These are phyloP conservation scores for Yueomyces sinensis DNA, from an alignment of 805 yeast species.

Conservation along the genomic window DNA sequence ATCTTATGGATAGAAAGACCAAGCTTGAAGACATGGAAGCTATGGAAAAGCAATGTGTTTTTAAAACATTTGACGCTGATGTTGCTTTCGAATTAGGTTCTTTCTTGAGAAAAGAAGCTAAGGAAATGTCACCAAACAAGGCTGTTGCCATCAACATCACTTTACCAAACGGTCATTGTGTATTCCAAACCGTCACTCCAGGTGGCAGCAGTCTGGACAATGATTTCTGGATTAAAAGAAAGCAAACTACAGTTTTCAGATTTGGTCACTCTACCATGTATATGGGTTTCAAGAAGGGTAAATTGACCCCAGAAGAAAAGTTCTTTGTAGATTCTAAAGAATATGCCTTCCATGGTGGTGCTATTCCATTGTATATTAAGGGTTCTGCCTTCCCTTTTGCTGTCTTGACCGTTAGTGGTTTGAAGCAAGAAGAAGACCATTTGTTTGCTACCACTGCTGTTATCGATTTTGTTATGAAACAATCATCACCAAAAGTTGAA, in stretches of 20 bases:
- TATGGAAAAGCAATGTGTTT: slow-evolving; percentile 4
- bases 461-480: slow-evolving; percentile 4
- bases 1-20: slow-evolving; percentile 1
- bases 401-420: slow-evolving; percentile 41
- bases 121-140: slow-evolving; percentile 17
- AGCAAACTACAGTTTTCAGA: slow-evolving; percentile 34
- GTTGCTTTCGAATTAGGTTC: slow-evolving; percentile 35
- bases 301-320: slow-evolving; percentile 27
- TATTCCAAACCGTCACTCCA: slow-evolving; percentile 30
- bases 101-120: slow-evolving; percentile 27
- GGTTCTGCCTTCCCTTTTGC: slow-evolving; percentile 28
- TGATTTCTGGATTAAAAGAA: slow-evolving; percentile 40
- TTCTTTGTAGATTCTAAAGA: slow-evolving; percentile 29
- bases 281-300: slow-evolving; percentile 31
- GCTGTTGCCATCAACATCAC: slow-evolving; percentile 37
- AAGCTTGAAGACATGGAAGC: slow-evolving; percentile 7
- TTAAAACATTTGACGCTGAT: slow-evolving; percentile 18
- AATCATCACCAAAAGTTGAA: slow-evolving; percentile 1
- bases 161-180: slow-evolving; percentile 30
- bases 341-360: slow-evolving; percentile 45
- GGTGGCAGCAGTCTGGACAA: slow-evolving; percentile 34
- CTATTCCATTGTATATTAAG: slow-evolving; percentile 33
- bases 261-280: slow-evolving; percentile 35
- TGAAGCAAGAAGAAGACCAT: slow-evolving; percentile 44
- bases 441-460: slow-evolving; percentile 25